Evolutionary conservation across 306 rosid genomes (phyloP).

Genomic region (Mimosa bimucronata): DNA sequence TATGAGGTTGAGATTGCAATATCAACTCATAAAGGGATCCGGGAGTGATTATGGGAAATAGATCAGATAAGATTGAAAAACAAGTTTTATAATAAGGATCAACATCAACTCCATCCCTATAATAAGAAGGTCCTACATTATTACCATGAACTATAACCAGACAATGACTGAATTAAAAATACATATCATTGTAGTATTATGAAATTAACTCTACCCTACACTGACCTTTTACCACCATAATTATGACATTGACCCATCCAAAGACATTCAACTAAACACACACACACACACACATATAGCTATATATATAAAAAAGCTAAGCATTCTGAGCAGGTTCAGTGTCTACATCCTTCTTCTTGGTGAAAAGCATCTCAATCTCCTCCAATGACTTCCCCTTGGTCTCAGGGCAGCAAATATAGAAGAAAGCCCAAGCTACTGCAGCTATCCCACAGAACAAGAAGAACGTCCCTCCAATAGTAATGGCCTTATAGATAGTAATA

Average conservation of each 20-base stretch:
- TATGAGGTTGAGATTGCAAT: too few relatives aligned
- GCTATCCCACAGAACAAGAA: conserved; percentile 71
- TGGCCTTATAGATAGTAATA: conserved; percentile 64
- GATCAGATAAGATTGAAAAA: too few relatives aligned
- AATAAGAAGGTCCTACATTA: too few relatives aligned
- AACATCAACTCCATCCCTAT: too few relatives aligned
- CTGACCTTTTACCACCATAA: not conserved
- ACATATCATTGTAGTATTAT: not conserved
- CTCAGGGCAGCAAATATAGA: conserved; percentile 72
- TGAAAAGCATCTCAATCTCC: conserved; percentile 70
- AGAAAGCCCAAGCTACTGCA: conserved; percentile 60
- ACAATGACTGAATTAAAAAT: not conserved
- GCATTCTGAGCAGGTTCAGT: not conserved
- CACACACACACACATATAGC: not conserved
- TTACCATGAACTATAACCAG: too few relatives aligned
- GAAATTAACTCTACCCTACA: not conserved
- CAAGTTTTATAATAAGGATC: too few relatives aligned
- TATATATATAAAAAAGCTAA: not conserved
- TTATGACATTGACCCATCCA: not conserved
- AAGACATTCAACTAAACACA: not conserved
- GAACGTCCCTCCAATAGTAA: conserved; percentile 79
- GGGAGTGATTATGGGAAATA: too few relatives aligned
- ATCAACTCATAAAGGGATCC: too few relatives aligned
- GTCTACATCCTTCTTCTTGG: not conserved
- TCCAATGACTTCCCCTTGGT: conserved; percentile 78